phyloP scores from a whole-genome alignment of 352 stramenopile species.

The Phytophthora pluvialis region DNA sequence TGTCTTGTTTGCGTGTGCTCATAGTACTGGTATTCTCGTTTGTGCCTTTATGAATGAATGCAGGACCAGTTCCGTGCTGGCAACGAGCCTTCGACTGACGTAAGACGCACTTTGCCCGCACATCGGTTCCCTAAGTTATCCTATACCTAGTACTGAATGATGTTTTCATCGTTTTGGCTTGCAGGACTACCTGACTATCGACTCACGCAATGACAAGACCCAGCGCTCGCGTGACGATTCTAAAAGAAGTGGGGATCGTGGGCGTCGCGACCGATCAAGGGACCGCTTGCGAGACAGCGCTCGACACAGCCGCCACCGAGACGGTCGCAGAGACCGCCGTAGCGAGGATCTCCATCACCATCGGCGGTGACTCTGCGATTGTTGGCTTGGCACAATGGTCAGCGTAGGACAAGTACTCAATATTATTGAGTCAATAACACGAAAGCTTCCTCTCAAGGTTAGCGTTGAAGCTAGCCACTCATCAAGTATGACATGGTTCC shows the following conservation, averaged over 20 bases:
- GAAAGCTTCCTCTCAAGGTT: neutral
- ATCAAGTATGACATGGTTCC: constrained; percentile 21
- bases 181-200: constrained; percentile 80
- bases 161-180: neutral
- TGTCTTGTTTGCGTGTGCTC: no score
- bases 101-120: constrained; percentile 24
- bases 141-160: neutral
- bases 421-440: neutral
- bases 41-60: constrained; percentile 6
- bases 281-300: constrained; percentile 23
- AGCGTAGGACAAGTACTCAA: no score
- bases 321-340: constrained; percentile 20
- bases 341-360: constrained; percentile 16
- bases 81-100: constrained; percentile 57
- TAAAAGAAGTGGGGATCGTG: constrained; percentile 12
- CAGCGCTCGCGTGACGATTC: constrained; percentile 20
- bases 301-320: constrained; percentile 16
- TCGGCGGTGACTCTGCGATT: constrained; percentile 16
- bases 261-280: constrained; percentile 4
- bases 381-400: neutral
- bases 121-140: constrained; percentile 2
- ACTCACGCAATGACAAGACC: constrained; percentile 47
- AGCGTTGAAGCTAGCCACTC: constrained; percentile 14
- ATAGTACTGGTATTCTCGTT: no score
- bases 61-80: constrained; percentile 81